Evolutionary conservation across 2,329 filamentous ascomycete species (phyloP).

Genomic region (Chlorencoelia australis): DNA sequence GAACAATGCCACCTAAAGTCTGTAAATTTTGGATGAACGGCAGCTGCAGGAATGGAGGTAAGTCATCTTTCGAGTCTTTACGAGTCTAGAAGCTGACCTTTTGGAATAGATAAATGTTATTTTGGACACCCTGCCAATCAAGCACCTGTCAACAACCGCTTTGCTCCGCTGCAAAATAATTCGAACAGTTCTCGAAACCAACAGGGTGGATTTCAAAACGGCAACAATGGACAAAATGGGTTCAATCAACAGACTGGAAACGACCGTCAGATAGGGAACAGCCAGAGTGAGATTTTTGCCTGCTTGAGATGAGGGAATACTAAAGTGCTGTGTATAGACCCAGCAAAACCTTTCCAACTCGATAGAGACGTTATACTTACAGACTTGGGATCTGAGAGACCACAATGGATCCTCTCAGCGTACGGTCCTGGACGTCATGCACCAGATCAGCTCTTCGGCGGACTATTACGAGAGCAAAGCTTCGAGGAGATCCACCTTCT

Average conservation of each 20-base stretch:
- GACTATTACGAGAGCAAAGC: conserved; percentile 69
- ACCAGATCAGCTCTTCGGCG: conserved; percentile 77
- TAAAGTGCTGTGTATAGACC: too few relatives aligned
- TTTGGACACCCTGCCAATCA: conserved; percentile 41
- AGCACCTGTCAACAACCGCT: conserved; percentile 29
- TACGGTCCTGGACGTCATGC: conserved; percentile 72
- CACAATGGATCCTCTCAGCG: conserved; percentile 76
- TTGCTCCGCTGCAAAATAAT: conserved; percentile 21
- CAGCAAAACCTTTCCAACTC: conserved; percentile 17
- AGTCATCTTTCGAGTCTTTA: background rate
- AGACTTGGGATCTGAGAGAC: conserved; percentile 62
- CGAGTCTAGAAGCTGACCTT: conserved; percentile 5
- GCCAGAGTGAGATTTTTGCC: too few relatives aligned
- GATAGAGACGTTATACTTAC: conserved; percentile 44
- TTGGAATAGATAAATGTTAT: conserved; percentile 42
- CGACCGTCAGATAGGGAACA: too few relatives aligned
- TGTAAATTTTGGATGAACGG: conserved; percentile 59
- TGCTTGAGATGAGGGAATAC: too few relatives aligned
- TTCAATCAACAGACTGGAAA: background rate
- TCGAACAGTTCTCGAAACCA: conserved; percentile 8
- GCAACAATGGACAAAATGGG: background rate
- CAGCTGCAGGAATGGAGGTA: conserved; percentile 42
- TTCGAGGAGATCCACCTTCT: conserved; percentile 80
- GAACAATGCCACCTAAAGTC: background rate
- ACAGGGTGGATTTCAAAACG: conserved; percentile 3